These are phyloP conservation scores for Fusarium aywerte DNA, from an alignment of 2,329 filamentous ascomycete genomes.

Conservation along the genomic window DNA sequence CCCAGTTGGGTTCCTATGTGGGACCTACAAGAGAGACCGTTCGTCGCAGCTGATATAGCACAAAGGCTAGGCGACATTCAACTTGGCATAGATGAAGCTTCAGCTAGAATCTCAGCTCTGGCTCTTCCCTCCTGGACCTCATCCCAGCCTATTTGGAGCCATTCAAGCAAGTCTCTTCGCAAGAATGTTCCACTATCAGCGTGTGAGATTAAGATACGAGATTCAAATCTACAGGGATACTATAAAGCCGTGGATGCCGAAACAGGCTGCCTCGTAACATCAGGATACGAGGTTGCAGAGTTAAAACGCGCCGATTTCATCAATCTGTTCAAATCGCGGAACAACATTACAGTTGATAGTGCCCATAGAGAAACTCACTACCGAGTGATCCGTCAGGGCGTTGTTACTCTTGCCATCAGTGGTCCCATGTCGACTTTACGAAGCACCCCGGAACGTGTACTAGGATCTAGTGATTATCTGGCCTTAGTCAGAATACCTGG, in stretches of 20 bases:
- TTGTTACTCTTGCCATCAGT: slow-evolving; percentile 5
- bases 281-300: slow-evolving; percentile 12
- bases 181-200: neutral
- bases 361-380: neutral
- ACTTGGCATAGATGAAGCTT: neutral
- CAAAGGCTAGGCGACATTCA: slow-evolving; percentile 2
- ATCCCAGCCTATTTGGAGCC: neutral
- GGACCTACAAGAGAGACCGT: slow-evolving; percentile 13
- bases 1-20: slow-evolving; percentile 30
- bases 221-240: neutral
- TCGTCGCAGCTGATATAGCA: neutral
- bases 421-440: slow-evolving; percentile 1
- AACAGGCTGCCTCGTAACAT: slow-evolving; percentile 15
- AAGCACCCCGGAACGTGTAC: neutral
- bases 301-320: neutral
- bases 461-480: neutral
- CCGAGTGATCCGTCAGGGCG: neutral
- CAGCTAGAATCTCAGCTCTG: neutral
- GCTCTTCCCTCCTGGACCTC: neutral
- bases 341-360: neutral
- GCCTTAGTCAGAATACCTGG: slow-evolving; percentile 2
- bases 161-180: neutral
- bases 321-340: neutral
- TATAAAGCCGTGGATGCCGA: slow-evolving; percentile 1
- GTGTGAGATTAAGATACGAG: neutral